Conservation (phyloP, 176 grass and related monocot genomes). For the Triticum dicoccoides region DNA sequence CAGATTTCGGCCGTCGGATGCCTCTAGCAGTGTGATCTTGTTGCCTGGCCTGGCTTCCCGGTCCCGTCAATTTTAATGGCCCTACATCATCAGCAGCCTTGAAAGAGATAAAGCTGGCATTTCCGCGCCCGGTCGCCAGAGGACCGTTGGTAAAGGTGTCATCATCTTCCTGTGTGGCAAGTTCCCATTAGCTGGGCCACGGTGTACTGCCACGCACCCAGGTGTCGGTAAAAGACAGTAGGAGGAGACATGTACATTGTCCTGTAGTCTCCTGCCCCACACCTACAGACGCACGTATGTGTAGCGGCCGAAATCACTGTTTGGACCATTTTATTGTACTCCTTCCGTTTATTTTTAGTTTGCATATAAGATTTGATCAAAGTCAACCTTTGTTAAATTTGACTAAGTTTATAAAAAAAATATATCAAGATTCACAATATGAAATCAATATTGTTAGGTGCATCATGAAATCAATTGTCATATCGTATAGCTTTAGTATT, state of each 20-base stretch:
- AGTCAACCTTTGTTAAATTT: no score
- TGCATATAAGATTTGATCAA: no score
- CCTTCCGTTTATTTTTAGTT: no score
- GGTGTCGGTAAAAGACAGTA: constrained; percentile 21
- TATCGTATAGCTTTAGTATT: no score
- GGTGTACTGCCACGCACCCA: not conserved
- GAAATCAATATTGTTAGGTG: no score
- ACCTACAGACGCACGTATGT: not conserved
- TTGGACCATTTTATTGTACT: no score
- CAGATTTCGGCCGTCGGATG: no score
- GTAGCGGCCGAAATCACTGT: not conserved
- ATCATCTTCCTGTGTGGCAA: not conserved
- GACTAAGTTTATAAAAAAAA: no score
- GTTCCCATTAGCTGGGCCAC: not conserved
- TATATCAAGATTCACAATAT: no score
- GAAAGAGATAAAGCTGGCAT: not conserved
- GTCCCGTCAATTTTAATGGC: fast-evolving
- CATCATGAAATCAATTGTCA: no score
- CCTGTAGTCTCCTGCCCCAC: not conserved
- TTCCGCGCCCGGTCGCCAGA: not conserved
- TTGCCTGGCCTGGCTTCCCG: not conserved
- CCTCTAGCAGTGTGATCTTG: no score
- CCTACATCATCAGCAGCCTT: not conserved
- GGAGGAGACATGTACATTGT: not conserved
- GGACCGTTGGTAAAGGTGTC: constrained; percentile 37